Evolutionary conservation across 1,284 basidiomycete species (phyloP).

Genomic region (Pseudozyma sp.): DNA sequence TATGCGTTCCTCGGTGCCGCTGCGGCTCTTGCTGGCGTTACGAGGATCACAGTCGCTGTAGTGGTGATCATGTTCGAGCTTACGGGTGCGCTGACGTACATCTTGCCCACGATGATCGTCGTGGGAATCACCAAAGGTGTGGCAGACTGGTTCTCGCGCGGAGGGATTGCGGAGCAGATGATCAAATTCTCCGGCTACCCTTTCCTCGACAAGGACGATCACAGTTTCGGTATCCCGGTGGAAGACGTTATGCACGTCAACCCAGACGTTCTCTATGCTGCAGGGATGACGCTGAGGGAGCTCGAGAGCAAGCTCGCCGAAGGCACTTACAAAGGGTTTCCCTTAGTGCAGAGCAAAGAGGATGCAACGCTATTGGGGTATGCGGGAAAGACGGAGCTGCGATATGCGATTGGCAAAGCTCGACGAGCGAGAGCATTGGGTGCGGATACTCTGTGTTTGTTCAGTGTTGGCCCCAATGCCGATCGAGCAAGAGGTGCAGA

Average conservation of each 20-base stretch:
- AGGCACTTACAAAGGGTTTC: constrained; percentile 85
- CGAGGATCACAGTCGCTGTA: constrained; percentile 95
- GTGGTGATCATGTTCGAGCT: constrained; percentile 99
- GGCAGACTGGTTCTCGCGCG: constrained; percentile 91
- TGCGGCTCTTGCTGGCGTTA: constrained; percentile 76
- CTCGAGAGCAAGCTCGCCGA: constrained; percentile 71
- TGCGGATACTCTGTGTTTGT: constrained; percentile 53
- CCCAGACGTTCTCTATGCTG: constrained; percentile 78
- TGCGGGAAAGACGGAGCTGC: constrained; percentile 85
- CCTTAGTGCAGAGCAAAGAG: constrained; percentile 76
- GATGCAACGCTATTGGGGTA: constrained; percentile 82
- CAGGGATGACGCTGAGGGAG: constrained; percentile 80
- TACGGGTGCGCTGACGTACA: constrained; percentile 97
- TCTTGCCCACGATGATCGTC: constrained; percentile 98
- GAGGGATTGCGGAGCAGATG: constrained; percentile 95
- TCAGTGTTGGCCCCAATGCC: constrained; percentile 46
- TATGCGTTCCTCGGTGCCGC: constrained; percentile 53
- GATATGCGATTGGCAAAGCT: constrained; percentile 81
- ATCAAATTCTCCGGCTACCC: constrained; percentile 98
- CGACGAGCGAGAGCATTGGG: constrained; percentile 38
- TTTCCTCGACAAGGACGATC: constrained; percentile 83
- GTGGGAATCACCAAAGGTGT: constrained; percentile 96
- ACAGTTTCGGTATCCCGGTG: constrained; percentile 88
- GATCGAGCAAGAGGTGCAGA: too few species aligned
- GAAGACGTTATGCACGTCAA: constrained; percentile 88